Percentiles rank a stretch among this genome's conserved stretches.
Conservation (phyloP, 306 rosid species). For the Hippophae rhamnoides region DNA sequence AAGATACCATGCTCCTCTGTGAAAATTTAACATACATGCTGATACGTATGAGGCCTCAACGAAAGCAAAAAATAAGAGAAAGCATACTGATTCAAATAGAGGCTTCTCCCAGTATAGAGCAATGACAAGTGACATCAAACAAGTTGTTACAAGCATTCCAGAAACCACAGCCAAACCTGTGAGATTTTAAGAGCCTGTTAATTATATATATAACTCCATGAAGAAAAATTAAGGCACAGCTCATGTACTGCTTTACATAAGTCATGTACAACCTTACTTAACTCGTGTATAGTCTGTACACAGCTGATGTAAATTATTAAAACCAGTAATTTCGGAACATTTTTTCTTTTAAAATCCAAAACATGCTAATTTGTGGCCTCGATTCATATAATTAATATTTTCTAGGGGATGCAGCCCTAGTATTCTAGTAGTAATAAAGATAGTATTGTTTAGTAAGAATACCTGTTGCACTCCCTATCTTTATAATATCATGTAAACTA, state of each 20-base stretch:
- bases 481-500: slow-evolving; percentile 48
- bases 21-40: slow-evolving; percentile 57
- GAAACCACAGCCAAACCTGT: slow-evolving; percentile 60
- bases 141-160: slow-evolving; percentile 74
- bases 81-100: slow-evolving; percentile 33
- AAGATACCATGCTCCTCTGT: slow-evolving; percentile 73
- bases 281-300: too few relatives aligned
- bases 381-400: too few relatives aligned
- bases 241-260: too few relatives aligned
- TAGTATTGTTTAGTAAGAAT: background rate
- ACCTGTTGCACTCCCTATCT: slow-evolving; percentile 87
- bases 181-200: slow-evolving; percentile 2
- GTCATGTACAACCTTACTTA: too few relatives aligned
- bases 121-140: slow-evolving; percentile 66
- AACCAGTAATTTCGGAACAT: too few relatives aligned
- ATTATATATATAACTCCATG: background rate
- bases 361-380: too few relatives aligned
- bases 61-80: slow-evolving; percentile 45
- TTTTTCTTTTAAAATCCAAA: too few relatives aligned
- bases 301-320: too few relatives aligned
- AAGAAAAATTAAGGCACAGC: too few relatives aligned
- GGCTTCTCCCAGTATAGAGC: slow-evolving; percentile 72
- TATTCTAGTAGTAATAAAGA: background rate
- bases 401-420: background rate
- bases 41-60: slow-evolving; percentile 55